Conservation (phyloP, 1,139 yeast species). For the Candida sp. region DNA sequence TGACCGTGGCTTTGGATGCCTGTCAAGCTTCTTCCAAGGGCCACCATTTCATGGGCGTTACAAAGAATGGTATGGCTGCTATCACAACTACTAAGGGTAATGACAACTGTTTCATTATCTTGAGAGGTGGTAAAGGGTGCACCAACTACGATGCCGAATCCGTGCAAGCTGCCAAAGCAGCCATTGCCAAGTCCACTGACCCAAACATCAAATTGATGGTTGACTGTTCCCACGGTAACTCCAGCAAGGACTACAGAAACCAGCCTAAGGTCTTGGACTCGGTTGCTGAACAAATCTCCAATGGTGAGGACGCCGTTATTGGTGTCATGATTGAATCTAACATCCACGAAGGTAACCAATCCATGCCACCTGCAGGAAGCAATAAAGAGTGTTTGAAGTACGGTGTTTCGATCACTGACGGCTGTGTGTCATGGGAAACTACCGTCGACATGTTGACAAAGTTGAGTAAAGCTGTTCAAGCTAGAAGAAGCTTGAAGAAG, state of each 20-base stretch:
- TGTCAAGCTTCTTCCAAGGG: constrained; percentile 91
- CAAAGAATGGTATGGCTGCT: constrained; percentile 89
- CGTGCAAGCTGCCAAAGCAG: constrained; percentile 69
- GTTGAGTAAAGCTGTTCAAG: constrained; percentile 80
- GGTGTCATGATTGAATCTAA: constrained; percentile 98
- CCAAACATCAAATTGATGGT: constrained; percentile 83
- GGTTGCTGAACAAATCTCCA: constrained; percentile 75
- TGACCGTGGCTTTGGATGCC: constrained; percentile 94
- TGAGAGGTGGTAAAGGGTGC: constrained; percentile 95
- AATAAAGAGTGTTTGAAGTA: constrained; percentile 78
- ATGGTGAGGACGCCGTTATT: constrained; percentile 80
- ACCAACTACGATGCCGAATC: constrained; percentile 85
- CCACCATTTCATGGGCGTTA: constrained; percentile 93
- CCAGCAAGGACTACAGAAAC: constrained; percentile 86
- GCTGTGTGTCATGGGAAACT: constrained; percentile 90
- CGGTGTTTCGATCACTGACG: constrained; percentile 96
- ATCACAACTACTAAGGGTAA: constrained; percentile 97
- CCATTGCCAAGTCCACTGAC: constrained; percentile 60
- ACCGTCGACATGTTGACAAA: constrained; percentile 74
- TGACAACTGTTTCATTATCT: constrained; percentile 85
- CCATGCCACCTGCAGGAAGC: constrained; percentile 68
- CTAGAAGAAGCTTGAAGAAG: constrained; percentile 58
- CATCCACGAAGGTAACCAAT: constrained; percentile 91
- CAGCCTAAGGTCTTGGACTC: constrained; percentile 91
- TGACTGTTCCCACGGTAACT: constrained; percentile 98